phyloP scores from a whole-genome alignment of 2,329 filamentous ascomycete species.

The Diaporthe helianthi region DNA sequence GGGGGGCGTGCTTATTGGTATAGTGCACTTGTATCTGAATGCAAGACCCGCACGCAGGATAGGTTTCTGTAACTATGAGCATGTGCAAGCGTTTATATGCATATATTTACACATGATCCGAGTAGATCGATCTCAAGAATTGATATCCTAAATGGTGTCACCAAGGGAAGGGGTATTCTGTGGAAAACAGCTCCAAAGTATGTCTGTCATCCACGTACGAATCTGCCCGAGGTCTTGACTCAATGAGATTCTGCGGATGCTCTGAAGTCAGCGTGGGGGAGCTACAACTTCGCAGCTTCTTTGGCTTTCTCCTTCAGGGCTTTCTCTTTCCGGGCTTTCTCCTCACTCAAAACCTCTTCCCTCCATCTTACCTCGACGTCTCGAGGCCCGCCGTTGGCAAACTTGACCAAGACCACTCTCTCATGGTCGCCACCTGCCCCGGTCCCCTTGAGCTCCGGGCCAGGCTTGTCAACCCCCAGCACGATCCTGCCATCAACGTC shows the following conservation, averaged over 20 bases:
- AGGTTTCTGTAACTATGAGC: not conserved
- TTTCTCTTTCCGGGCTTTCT: conserved; percentile 50
- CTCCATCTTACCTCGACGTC: conserved; percentile 60
- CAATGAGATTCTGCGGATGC: not conserved
- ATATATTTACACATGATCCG: not conserved
- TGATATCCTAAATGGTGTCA: no score
- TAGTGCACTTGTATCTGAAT: not conserved
- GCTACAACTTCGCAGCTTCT: conserved; percentile 31
- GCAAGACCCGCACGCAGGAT: not conserved
- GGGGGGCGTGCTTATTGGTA: no score
- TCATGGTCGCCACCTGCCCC: conserved; percentile 63
- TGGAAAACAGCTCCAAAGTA: not conserved
- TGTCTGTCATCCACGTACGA: no score
- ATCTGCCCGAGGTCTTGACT: no score
- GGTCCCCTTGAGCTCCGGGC: conserved; percentile 57
- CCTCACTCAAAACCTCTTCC: conserved; percentile 57
- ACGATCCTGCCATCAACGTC: conserved; percentile 56
- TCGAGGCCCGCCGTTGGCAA: conserved; percentile 57
- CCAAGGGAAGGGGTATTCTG: no score
- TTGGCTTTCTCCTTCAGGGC: conserved; percentile 46
- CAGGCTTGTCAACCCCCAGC: conserved; percentile 64
- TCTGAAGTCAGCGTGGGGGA: not conserved
- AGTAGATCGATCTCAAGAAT: not conserved
- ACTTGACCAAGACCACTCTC: conserved; percentile 64
- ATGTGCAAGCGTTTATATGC: not conserved